Base-by-base conservation (phyloP, 73 alveolate species). In the Paramecium primaurelia region DNA sequence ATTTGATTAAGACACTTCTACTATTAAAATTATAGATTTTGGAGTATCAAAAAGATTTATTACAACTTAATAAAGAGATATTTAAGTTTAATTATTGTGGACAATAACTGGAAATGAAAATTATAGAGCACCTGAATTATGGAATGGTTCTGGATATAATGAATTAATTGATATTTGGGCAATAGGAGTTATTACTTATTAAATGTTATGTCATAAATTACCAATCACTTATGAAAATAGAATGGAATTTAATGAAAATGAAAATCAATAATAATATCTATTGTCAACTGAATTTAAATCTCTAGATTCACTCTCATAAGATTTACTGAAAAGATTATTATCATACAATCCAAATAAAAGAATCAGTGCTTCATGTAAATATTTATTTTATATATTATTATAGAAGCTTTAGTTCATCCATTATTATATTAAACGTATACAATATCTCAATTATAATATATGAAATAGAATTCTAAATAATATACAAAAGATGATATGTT, bases 131-230 rank as follows among this genome's bases (percentile, higher is more conserved):
- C 99, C 99, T 1, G 99, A 97, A 88, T 92, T 97, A 83, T 94
- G 97, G 49, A 58, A 93, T 20, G 93, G 96, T 28, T 83, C 92
- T 9, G 98, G 98, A 0, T 97, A 97, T 80, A 97, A 95, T 85
- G 96, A 96, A 64, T 91, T 92, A 47, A 96, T 97, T 20, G 99
- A 97, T 77, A 90, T 95, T 20, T 97, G 99, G 99, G 98, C 99
- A 25, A 80, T 97, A 36, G 99, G 99, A 8, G 97, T 93, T 40
- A 54, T 93, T 32, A 92, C 86, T 22, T 93, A 86, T 80, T 75
- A 92, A 40, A 58, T 93, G 92, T 71, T 92, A 10, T 88, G 86
- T 60, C 93, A 95, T 16, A 59, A 37, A 20, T 49, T 85, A 22
- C 96, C 96, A 25, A 89, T 93, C 26, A 68, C 44, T 22, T 16